These are phyloP conservation scores for Heracleum sosnowskyi DNA, from an alignment of 129 eudicot species.

Conservation along the genomic window DNA sequence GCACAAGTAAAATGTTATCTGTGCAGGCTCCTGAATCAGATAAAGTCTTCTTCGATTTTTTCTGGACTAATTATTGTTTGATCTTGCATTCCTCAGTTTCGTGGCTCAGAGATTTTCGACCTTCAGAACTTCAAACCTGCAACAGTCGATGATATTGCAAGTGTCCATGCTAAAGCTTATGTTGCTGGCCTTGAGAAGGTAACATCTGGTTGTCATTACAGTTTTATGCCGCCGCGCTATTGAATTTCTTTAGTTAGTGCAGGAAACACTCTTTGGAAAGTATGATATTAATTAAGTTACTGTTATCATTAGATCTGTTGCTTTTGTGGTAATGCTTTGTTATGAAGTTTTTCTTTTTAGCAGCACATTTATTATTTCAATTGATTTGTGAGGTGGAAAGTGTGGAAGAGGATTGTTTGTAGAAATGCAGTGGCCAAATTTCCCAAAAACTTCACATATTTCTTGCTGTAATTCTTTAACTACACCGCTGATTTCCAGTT, in stretches of 20 bases:
- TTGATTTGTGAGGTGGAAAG: not conserved
- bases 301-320: not conserved
- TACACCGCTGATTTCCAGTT: not conserved
- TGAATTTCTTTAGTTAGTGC: not conserved
- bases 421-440: not conserved
- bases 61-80: not conserved
- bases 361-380: not conserved
- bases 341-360: not conserved
- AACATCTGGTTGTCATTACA: not conserved
- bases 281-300: not conserved
- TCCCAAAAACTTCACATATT: not conserved
- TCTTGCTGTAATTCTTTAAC: not conserved
- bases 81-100: conserved; percentile 43
- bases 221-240: not conserved
- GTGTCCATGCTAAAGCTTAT: conserved; percentile 79
- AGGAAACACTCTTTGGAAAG: not conserved
- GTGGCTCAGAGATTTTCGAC: conserved; percentile 68
- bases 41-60: not conserved
- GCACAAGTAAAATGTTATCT: not conserved
- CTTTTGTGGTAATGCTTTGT: not conserved
- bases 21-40: not conserved
- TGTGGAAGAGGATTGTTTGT: not conserved
- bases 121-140: conserved; percentile 58
- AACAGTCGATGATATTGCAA: conserved; percentile 60
- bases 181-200: conserved; percentile 92